A percentile compares a stretch with the other conserved stretches of the same genome.
Conservation (phyloP, 805 yeast genomes). For the Suhomyces sp. region DNA sequence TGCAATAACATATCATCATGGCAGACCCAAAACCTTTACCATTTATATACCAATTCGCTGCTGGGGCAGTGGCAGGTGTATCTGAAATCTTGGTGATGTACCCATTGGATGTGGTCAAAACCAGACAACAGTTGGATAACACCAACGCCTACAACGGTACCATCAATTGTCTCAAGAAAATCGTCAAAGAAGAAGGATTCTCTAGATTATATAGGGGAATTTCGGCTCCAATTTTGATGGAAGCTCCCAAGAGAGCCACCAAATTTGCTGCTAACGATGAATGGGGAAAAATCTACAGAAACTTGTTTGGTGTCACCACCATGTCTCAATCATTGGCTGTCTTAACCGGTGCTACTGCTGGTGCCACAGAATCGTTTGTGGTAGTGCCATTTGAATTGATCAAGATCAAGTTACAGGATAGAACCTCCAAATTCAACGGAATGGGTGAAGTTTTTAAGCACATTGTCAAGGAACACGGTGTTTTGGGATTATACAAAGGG, state of each 20-base stretch:
- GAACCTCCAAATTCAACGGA: slow-evolving; percentile 73
- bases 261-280: slow-evolving; percentile 98
- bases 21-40: slow-evolving; percentile 47
- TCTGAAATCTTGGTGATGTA: slow-evolving; percentile 94
- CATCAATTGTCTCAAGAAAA: slow-evolving; percentile 77
- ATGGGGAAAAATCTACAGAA: slow-evolving; percentile 83
- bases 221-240: slow-evolving; percentile 95
- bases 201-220: slow-evolving; percentile 88
- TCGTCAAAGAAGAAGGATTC: slow-evolving; percentile 81
- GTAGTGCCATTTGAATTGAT: slow-evolving; percentile 97
- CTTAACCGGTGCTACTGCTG: slow-evolving; percentile 96
- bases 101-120: slow-evolving; percentile 95
- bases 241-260: slow-evolving; percentile 98
- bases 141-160: slow-evolving; percentile 77
- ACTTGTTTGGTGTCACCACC: slow-evolving; percentile 60
- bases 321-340: slow-evolving; percentile 83
- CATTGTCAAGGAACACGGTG: slow-evolving; percentile 73
- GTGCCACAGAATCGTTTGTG: slow-evolving; percentile 93
- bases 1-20: background rate
- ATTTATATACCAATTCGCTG: slow-evolving; percentile 82
- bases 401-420: slow-evolving; percentile 93
- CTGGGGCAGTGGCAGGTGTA: slow-evolving; percentile 96
- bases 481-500: slow-evolving; percentile 85
- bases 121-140: slow-evolving; percentile 78
- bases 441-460: slow-evolving; percentile 77